A percentile compares a stretch with the other conserved stretches of the same genome.
These are phyloP conservation scores for Lachnellula hyalina DNA, from an alignment of 2,329 filamentous ascomycete genomes.

Conservation along the genomic window DNA sequence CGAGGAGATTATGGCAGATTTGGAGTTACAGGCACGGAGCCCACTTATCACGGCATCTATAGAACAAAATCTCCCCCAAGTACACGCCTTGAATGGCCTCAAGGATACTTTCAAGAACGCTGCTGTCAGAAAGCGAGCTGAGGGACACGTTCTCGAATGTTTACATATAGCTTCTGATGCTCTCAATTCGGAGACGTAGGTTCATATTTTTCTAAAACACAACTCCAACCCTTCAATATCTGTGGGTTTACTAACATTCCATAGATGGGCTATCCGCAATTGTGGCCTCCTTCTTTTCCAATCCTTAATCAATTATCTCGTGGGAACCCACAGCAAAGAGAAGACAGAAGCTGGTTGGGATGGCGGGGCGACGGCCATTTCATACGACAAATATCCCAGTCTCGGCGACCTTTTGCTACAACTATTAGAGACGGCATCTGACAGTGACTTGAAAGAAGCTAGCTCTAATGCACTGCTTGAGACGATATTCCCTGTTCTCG, in stretches of 20 bases:
- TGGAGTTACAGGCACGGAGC: conserved; percentile 56
- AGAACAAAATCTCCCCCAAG: conserved; percentile 68
- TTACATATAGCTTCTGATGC: conserved; percentile 76
- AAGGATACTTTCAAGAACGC: conserved; percentile 89
- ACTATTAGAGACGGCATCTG: conserved; percentile 44
- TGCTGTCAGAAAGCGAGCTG: conserved; percentile 65
- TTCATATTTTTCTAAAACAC: conserved; percentile 1
- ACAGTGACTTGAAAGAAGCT: conserved; percentile 4
- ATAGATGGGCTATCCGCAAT: conserved; percentile 87
- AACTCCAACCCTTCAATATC: not conserved
- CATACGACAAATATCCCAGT: conserved; percentile 64
- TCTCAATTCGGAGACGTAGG: conserved; percentile 71
- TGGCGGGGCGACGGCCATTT: conserved; percentile 57
- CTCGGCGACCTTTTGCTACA: conserved; percentile 59
- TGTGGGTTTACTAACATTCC: conserved; percentile 4
- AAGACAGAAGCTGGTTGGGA: conserved; percentile 59
- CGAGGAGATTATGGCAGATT: conserved; percentile 55
- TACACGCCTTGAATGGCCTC: conserved; percentile 90
- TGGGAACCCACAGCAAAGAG: conserved; percentile 67
- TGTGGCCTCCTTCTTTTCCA: conserved; percentile 86
- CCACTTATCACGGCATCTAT: conserved; percentile 48
- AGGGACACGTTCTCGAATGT: conserved; percentile 66
- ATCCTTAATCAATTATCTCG: conserved; percentile 72
- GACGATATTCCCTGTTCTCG: conserved; percentile 76
- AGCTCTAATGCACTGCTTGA: conserved; percentile 48